Evolutionary conservation across 2,329 filamentous ascomycete genomes (phyloP), one percentile per base, ranked within the genome.

Genomic region (Microsporum ferrugineum): DNA sequence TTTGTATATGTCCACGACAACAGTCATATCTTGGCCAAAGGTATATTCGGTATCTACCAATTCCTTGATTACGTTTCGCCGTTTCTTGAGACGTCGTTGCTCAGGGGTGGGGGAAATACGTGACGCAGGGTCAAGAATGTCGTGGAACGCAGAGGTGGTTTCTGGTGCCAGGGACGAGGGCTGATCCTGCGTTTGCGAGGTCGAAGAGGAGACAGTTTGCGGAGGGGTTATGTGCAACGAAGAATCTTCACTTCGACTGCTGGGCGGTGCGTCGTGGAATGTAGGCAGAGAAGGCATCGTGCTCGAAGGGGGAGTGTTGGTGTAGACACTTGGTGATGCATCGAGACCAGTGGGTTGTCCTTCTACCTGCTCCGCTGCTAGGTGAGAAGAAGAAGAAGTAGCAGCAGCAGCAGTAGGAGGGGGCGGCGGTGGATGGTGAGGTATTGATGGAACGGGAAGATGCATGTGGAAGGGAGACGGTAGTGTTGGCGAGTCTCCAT

Each of bases 1-100:
- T 74, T 95, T 95, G 79, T 97, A 99, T 60, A 99, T 97, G 70
- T 97, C 91, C 69, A 95, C 90, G 1, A 96, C 88, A 59, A 99
- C 92, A 71, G 91, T 96, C 89, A 99, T 92, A 72, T 99, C 94
- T 65, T 90, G 85, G 61, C 95, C 86, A 73, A 95, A 97, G 4
- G 87, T 86, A 56, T 90, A 86, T 71, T 99, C 94, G 0, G 94
- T 99, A 69, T 96, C 91, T 53, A 96, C 82, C 41, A 99, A 79
- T 73, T 99, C 94, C 70, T 92, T 91, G 68, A 97, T 87, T 56
- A 95, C 85, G 71, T 95, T 85, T 60, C 87, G 84, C 23, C 94
- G 87, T 71, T 92, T 88, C 57, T 84, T 83, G 6, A 97, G 78
- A n/a, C 88, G 84, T 17, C 70, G 69, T 62, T 76, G 72, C 55